These are phyloP conservation scores for Rusavskia elegans DNA, from an alignment of 495 filamentous ascomycete genomes.

Conservation along the genomic window DNA sequence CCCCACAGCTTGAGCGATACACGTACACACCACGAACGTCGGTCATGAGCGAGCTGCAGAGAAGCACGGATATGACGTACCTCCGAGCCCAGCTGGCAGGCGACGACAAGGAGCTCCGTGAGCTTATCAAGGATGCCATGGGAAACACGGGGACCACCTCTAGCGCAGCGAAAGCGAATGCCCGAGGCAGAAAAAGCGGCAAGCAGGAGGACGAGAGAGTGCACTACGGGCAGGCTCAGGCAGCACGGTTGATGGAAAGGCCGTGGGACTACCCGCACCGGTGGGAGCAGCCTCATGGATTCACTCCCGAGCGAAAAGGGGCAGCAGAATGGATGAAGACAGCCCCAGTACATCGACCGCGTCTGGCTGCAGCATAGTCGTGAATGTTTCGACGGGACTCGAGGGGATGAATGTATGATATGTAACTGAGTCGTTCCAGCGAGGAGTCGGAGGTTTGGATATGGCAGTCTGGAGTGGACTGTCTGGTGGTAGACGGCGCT, in stretches of 20 bases:
- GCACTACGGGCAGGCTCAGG: conserved; percentile 23
- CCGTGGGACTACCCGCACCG: conserved; percentile 1
- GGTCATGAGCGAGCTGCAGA: conserved; percentile 55
- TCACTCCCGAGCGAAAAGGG: not conserved
- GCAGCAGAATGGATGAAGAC: not conserved
- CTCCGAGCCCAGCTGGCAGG: conserved; percentile 71
- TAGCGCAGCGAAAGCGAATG: conserved; percentile 5
- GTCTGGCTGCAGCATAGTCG: not conserved
- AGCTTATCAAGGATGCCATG: conserved; percentile 46
- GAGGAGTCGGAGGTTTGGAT: not conserved
- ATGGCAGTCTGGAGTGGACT: no score
- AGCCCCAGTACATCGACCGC: not conserved
- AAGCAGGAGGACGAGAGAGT: conserved; percentile 7
- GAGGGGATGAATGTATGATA: no score
- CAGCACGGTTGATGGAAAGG: conserved; percentile 31
- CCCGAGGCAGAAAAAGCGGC: conserved; percentile 8
- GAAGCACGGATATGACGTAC: conserved; percentile 41
- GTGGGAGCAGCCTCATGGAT: not conserved
- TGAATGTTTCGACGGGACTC: no score
- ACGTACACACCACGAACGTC: conserved; percentile 54
- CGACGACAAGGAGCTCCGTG: conserved; percentile 54
- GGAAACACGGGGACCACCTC: conserved; percentile 13
- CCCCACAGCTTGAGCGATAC: conserved; percentile 37
- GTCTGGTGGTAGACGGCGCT: no score
- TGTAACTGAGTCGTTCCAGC: not conserved